A percentile compares a stretch with the other conserved stretches of the same genome.
Conservation (phyloP, 495 filamentous ascomycete species). For the Daldinia grandis region DNA sequence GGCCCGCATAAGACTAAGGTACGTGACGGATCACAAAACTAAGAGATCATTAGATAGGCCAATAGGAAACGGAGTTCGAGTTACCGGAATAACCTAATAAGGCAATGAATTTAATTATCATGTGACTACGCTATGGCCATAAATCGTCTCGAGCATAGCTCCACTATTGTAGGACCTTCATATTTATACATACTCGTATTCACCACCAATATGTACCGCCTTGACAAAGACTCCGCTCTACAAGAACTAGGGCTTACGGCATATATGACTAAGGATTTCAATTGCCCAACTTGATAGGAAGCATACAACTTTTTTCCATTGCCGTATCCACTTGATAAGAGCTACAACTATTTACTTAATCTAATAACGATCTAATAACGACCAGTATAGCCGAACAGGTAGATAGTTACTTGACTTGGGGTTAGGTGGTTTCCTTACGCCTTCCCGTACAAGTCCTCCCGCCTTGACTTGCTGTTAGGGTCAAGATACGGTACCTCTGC, state of each 20-base stretch:
- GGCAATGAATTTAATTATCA: background rate
- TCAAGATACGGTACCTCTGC: background rate
- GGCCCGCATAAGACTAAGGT: background rate
- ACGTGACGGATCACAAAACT: background rate
- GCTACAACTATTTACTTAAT: background rate
- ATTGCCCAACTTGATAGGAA: background rate
- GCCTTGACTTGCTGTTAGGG: background rate
- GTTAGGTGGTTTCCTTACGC: background rate
- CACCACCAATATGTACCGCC: background rate
- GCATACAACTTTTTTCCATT: background rate
- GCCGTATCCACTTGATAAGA: background rate
- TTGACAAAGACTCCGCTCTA: background rate
- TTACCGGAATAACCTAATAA: background rate
- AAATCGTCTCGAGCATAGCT: too few species aligned
- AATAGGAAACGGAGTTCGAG: background rate
- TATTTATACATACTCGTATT: too few species aligned
- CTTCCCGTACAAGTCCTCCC: background rate
- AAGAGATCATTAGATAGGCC: background rate
- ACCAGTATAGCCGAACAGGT: background rate
- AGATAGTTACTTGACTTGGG: background rate
- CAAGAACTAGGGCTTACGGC: background rate
- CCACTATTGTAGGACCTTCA: background rate
- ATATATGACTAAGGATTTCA: background rate
- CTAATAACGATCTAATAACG: background rate
- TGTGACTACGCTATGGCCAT: background rate